Percentiles rank a stretch among this genome's conserved stretches.
Conservation (phyloP, 139 green algal genomes). For the Limnomonas spitsbergensis region DNA sequence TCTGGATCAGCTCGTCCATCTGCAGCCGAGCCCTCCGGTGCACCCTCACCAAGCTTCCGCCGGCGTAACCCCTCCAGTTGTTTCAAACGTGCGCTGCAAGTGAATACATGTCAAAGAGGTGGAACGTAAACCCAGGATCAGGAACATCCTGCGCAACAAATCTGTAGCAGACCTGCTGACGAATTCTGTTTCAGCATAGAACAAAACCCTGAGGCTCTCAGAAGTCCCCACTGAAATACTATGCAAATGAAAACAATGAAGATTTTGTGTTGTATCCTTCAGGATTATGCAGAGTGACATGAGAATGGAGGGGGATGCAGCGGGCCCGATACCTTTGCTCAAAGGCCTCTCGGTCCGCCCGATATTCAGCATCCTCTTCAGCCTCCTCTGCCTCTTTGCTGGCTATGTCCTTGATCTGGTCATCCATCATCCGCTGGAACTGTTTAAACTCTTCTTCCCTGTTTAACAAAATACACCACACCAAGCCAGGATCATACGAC, state of each 20-base stretch:
- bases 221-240: too few species aligned
- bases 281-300: too few species aligned
- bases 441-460: constrained; percentile 12
- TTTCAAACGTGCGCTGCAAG: not conserved
- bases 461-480: not conserved
- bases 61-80: not conserved
- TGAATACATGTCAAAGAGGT: not conserved
- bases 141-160: not conserved
- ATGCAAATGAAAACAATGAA: too few species aligned
- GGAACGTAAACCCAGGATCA: not conserved
- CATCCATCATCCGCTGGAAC: constrained; percentile 12
- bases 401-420: constrained; percentile 8
- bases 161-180: not conserved
- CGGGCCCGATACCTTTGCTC: not conserved
- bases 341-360: constrained; percentile 6
- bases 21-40: not conserved
- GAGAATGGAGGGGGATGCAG: too few species aligned
- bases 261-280: too few species aligned
- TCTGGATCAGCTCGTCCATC: not conserved
- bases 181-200: too few species aligned
- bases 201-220: too few species aligned
- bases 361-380: constrained; percentile 9
- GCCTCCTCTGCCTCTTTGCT: constrained; percentile 16
- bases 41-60: not conserved
- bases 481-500: not conserved